phyloP scores from a whole-genome alignment of 345 rosid genomes.

The Adansonia digitata region DNA sequence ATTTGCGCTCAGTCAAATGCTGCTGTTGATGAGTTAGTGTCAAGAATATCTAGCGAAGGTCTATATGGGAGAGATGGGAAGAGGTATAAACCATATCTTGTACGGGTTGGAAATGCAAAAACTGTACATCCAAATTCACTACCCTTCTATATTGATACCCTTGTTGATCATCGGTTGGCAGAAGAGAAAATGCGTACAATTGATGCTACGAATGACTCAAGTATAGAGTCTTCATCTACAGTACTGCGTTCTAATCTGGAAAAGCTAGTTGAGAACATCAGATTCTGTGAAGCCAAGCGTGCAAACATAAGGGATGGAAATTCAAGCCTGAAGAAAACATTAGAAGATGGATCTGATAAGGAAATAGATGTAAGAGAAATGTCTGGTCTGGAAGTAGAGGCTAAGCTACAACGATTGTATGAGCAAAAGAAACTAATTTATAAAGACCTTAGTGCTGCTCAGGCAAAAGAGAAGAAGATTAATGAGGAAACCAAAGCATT shows the following conservation, averaged over 20 bases:
- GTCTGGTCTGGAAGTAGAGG: slow-evolving; percentile 62
- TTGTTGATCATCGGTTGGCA: slow-evolving; percentile 78
- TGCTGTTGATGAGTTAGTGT: slow-evolving; percentile 95
- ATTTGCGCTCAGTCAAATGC: slow-evolving; percentile 99
- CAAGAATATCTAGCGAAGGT: slow-evolving; percentile 72
- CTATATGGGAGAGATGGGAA: slow-evolving; percentile 82
- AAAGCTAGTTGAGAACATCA: slow-evolving; percentile 69
- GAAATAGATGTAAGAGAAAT: slow-evolving; percentile 49
- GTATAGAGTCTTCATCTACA: slow-evolving; percentile 50
- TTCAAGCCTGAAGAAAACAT: slow-evolving; percentile 37
- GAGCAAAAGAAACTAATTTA: slow-evolving; percentile 79
- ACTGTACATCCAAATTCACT: slow-evolving; percentile 80
- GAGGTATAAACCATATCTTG: slow-evolving; percentile 89
- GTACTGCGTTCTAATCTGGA: slow-evolving; percentile 69
- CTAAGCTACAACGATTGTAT: slow-evolving; percentile 63
- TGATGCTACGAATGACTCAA: slow-evolving; percentile 38
- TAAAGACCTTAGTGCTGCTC: slow-evolving; percentile 77
- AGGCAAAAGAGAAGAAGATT: slow-evolving; percentile 72
- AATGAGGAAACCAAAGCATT: slow-evolving; percentile 60
- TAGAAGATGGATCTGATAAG: slow-evolving; percentile 37
- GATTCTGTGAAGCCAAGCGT: slow-evolving; percentile 79
- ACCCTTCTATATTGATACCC: slow-evolving; percentile 83
- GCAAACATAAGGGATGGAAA: slow-evolving; percentile 67
- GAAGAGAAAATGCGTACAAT: slow-evolving; percentile 55
- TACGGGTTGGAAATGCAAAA: slow-evolving; percentile 92